Evolutionary conservation across 768 basidiomycete genomes (phyloP).

Genomic region (Trametes punicea): DNA sequence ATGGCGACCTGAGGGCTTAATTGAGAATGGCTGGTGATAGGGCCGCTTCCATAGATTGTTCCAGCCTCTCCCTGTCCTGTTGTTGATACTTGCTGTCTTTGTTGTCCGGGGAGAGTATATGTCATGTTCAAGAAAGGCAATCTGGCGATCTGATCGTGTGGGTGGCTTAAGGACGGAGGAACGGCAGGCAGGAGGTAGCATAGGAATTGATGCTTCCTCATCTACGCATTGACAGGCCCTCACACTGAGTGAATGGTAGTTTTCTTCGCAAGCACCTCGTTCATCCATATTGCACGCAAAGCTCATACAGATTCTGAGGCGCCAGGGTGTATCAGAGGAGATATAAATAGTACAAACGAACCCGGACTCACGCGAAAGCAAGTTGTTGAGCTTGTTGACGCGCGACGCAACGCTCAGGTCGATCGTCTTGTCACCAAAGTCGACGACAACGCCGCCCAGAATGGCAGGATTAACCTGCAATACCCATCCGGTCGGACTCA

Average conservation of each 20-base stretch:
- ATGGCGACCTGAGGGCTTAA: neutral
- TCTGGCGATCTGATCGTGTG: too few species aligned
- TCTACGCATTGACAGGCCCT: constrained; percentile 15
- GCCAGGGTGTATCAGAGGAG: neutral
- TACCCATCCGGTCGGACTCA: neutral
- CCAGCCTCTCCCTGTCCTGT: neutral
- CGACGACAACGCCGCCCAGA: constrained; percentile 89
- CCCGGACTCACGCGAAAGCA: constrained; percentile 67
- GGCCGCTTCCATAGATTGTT: neutral
- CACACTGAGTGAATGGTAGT: neutral
- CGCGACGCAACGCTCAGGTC: constrained; percentile 93
- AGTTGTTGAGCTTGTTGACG: constrained; percentile 91
- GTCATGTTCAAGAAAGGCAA: too few species aligned
- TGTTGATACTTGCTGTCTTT: constrained; percentile 4
- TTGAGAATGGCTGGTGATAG: neutral
- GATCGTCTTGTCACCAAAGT: constrained; percentile 98
- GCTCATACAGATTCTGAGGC: constrained; percentile 17
- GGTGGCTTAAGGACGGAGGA: too few species aligned
- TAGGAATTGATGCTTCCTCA: neutral
- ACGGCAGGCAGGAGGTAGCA: neutral
- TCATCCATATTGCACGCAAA: neutral
- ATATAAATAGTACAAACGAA: neutral
- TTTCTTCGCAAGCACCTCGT: constrained; percentile 1
- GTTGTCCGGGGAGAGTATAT: too few species aligned
- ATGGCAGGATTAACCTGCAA: constrained; percentile 85